Percentiles rank a stretch among this genome's conserved stretches.
phyloP scores from a whole-genome alignment of 2,329 filamentous ascomycete species.

The Xylaria sp. region DNA sequence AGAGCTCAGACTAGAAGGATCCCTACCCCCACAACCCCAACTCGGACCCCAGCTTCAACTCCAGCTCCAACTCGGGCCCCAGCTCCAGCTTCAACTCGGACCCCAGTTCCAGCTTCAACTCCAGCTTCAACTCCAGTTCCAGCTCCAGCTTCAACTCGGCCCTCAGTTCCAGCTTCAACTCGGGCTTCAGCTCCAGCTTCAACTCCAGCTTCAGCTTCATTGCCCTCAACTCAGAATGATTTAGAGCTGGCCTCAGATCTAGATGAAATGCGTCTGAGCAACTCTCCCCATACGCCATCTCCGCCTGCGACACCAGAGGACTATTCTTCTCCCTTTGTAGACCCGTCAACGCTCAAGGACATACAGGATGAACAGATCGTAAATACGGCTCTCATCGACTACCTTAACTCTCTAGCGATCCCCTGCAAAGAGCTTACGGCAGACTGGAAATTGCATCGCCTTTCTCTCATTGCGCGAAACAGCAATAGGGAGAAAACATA shows the following conservation, averaged over 20 bases:
- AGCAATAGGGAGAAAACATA: conserved; percentile 1
- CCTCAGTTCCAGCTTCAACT: too few species aligned
- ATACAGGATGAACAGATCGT: conserved; percentile 26
- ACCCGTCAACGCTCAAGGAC: conserved; percentile 2
- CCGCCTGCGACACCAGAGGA: neutral
- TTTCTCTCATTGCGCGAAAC: neutral
- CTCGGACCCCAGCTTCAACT: neutral
- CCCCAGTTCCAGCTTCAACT: neutral
- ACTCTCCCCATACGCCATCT: neutral
- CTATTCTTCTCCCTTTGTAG: neutral
- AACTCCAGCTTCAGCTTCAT: too few species aligned
- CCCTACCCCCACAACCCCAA: neutral
- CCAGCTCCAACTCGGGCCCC: neutral
- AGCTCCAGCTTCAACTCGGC: too few species aligned
- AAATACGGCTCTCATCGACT: conserved; percentile 24
- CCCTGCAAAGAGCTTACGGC: neutral
- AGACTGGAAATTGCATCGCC: conserved; percentile 14
- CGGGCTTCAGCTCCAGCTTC: too few species aligned
- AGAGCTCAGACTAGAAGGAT: neutral
- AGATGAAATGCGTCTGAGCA: neutral
- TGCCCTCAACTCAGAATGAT: too few species aligned
- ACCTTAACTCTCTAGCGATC: conserved; percentile 16
- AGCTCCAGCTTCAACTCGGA: neutral
- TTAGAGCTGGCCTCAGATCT: too few species aligned
- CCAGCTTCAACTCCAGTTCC: too few species aligned